Base-by-base conservation (phyloP, 768 basidiomycete species). In the Coprinopsis cinerea region DNA sequence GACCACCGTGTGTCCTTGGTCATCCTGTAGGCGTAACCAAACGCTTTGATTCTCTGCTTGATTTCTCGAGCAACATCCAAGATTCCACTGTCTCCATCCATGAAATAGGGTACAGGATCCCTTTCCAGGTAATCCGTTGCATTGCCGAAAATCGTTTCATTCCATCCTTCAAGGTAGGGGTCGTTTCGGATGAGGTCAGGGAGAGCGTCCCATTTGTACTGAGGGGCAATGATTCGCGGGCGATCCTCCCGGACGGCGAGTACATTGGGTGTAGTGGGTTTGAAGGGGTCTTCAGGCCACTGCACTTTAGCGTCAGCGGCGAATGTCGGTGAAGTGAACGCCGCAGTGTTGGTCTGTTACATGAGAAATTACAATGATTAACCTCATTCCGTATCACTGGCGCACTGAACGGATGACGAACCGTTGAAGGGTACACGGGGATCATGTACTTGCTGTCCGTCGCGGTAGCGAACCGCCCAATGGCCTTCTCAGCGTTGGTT, bases 1-100 rank as follows among this genome's bases (percentile, higher is more conserved):
- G 83, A 83, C 88, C 90, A 99, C 63, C 79, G 82, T 9, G 90
- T 93, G 65, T 98, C 84, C 54, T 92, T 91, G 46, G 92, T 89
- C 79, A 96, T 83, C 41, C 82, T 81, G 67, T 87, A 97, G 26
- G 77, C 92, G 60, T 97, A 99, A 1, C 82, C 80, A 69, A 90
- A 92, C 44, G 89, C 90, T 69, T 99, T 99, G 67, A 97, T 73
- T 47, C 90, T 79, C 72, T 85, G 76, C 67, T 99, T 98, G 61
- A 95, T 75, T 64, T 87, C 79, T 52, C 96, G 84, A n/a, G 94
- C 85, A 53, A 81, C 79, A 60, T 99, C 96, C 23, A 99, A 76
- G 27, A 98, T 92, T 60, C 96, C 96, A 56, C 87, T 92, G 54
- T 78, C 79, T 22, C 88, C 85, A 60, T 99, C 96, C 60, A 79